Conservation (phyloP, 352 stramenopile species). For the Globisporangium rhizosaccharum region DNA sequence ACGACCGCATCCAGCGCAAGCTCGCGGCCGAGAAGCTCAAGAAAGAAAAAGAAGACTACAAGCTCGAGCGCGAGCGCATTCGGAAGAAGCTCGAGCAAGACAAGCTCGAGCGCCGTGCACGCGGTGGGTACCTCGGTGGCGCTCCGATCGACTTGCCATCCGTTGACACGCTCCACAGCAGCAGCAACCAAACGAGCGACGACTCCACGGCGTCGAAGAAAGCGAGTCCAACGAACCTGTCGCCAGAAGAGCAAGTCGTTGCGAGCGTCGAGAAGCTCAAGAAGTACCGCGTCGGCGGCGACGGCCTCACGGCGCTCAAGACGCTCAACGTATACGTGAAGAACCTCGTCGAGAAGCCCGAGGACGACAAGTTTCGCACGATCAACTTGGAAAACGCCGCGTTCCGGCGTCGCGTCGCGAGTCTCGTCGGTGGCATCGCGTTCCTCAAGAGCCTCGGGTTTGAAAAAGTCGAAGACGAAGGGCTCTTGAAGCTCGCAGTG, state of each 20-base stretch:
- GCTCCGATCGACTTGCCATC: slow-evolving; percentile 51
- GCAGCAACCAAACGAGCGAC: slow-evolving; percentile 9
- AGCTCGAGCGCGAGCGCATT: slow-evolving; percentile 85
- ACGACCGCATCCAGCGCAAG: slow-evolving; percentile 74
- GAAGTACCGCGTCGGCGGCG: slow-evolving; percentile 79
- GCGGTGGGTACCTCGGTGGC: slow-evolving; percentile 74
- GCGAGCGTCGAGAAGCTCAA: slow-evolving; percentile 78
- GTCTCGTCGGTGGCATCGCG: slow-evolving; percentile 74
- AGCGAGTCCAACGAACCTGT: slow-evolving; percentile 29
- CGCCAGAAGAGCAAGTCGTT: slow-evolving; percentile 64
- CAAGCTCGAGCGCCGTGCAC: slow-evolving; percentile 85
- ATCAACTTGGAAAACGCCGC: slow-evolving; percentile 90
- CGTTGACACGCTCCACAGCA: slow-evolving; percentile 18
- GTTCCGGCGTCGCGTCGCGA: slow-evolving; percentile 87
- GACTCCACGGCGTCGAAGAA: slow-evolving; percentile 29
- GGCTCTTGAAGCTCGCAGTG: slow-evolving; percentile 53
- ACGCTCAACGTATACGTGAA: slow-evolving; percentile 85
- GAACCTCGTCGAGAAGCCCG: slow-evolving; percentile 84
- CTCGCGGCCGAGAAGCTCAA: slow-evolving; percentile 79
- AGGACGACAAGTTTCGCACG: slow-evolving; percentile 87
- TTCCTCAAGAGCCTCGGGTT: slow-evolving; percentile 88
- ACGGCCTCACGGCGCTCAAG: slow-evolving; percentile 77
- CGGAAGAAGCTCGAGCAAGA: slow-evolving; percentile 88
- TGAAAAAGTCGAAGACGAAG: slow-evolving; percentile 73
- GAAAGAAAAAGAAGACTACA: slow-evolving; percentile 87